Conservation (phyloP, 2,329 filamentous ascomycete species). For the Trichophyton benhamiae region DNA sequence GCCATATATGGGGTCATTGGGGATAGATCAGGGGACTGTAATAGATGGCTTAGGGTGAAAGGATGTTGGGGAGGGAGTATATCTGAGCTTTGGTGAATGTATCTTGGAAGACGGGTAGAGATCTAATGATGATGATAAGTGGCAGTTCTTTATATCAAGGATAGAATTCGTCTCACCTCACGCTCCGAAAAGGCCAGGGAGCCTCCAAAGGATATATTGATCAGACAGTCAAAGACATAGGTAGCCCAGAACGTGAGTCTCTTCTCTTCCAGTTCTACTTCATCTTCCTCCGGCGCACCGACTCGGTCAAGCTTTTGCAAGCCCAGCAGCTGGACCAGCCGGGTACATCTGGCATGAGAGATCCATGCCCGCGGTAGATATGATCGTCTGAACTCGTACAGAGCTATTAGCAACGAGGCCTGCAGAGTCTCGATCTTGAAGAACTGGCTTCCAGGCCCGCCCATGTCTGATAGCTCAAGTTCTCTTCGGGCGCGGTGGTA, state of each 20-base stretch:
- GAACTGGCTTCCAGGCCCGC: slow-evolving; percentile 1
- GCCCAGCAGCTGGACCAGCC: slow-evolving; percentile 2
- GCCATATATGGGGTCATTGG: background rate
- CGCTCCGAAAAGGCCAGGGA: slow-evolving; percentile 1
- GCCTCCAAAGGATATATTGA: slow-evolving; percentile 5
- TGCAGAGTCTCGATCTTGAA: slow-evolving; percentile 6
- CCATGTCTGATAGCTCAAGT: slow-evolving; percentile 7
- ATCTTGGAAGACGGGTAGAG: slow-evolving; percentile 1
- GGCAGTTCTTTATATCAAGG: background rate
- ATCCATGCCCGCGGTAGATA: slow-evolving; percentile 4
- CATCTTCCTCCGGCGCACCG: background rate
- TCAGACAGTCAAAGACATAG: slow-evolving; percentile 5
- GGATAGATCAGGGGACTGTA: background rate
- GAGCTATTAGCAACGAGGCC: slow-evolving; percentile 1
- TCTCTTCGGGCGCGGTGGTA: slow-evolving; percentile 5
- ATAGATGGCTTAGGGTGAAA: background rate
- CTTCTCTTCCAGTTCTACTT: slow-evolving; percentile 3
- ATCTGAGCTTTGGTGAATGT: background rate
- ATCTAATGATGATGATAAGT: background rate
- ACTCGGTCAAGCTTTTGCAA: slow-evolving; percentile 1
- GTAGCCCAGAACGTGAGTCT: slow-evolving; percentile 6
- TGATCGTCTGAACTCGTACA: slow-evolving; percentile 3
- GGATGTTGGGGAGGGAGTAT: background rate
- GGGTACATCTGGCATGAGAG: slow-evolving; percentile 2
- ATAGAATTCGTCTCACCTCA: background rate